Percentiles rank a stretch among this genome's conserved stretches.
These are phyloP conservation scores for Lactifluus pinguis DNA, from an alignment of 768 basidiomycete genomes.

Conservation along the genomic window DNA sequence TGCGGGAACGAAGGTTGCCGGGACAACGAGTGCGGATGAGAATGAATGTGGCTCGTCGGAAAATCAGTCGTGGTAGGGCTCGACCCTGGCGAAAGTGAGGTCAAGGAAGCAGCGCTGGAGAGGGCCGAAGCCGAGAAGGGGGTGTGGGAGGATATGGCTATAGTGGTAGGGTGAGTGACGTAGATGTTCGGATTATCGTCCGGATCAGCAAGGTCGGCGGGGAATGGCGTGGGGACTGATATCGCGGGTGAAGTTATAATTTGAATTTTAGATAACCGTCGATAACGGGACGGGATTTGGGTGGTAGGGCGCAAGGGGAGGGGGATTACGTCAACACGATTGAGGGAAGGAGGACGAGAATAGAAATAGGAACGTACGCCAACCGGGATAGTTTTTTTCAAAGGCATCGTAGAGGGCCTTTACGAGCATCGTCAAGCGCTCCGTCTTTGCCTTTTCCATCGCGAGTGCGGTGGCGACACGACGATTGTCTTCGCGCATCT, in stretches of 20 bases:
- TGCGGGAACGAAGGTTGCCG: slow-evolving; percentile 57
- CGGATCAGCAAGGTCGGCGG: slow-evolving; percentile 43
- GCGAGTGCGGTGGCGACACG: slow-evolving; percentile 45
- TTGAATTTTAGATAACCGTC: neutral
- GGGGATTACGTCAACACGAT: neutral
- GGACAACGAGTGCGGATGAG: slow-evolving; percentile 36
- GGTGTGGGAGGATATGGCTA: slow-evolving; percentile 26
- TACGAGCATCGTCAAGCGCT: slow-evolving; percentile 50
- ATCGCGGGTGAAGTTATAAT: slow-evolving; percentile 24
- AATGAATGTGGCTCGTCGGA: slow-evolving; percentile 25
- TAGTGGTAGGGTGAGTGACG: slow-evolving; percentile 51
- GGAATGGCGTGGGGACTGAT: slow-evolving; percentile 29
- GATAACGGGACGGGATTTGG: neutral
- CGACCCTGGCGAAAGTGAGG: slow-evolving; percentile 40
- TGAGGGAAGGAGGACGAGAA: neutral
- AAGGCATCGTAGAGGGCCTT: slow-evolving; percentile 56
- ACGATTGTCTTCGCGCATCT: slow-evolving; percentile 66
- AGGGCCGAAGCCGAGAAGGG: slow-evolving; percentile 33
- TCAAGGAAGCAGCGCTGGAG: slow-evolving; percentile 36
- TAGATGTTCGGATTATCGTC: slow-evolving; percentile 56
- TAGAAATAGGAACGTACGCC: slow-evolving; percentile 31
- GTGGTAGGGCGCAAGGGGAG: neutral
- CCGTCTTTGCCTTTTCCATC: slow-evolving; percentile 50
- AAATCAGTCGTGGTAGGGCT: slow-evolving; percentile 47
- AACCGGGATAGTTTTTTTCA: slow-evolving; percentile 45